Base-by-base conservation (phyloP, 352 stramenopile species). In the Peronosclerospora sorghi region DNA sequence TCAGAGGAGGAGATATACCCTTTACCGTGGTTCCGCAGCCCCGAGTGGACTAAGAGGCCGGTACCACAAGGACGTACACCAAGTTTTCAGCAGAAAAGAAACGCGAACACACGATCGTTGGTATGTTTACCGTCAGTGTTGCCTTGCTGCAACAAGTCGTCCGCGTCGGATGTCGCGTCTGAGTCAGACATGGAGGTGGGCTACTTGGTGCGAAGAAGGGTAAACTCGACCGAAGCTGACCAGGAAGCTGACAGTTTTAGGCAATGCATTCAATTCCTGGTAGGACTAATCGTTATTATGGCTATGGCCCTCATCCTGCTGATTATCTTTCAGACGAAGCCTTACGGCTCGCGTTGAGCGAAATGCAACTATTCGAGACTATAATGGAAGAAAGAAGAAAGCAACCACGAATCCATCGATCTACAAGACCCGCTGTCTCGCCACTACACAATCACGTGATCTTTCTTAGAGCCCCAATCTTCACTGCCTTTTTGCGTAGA, bases 11-110 rank as follows among this genome's bases (percentile, higher is more conserved):
- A 85, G 36, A 49, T 86, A 14, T 58, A 86, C 36, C 76, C 76
- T 20, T 55, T 89, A 49, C 76, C 76, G 42, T 89, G 76, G 76
- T 89, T 86, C 57, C 67, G 65, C 30, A 85, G 71, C 27, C 76
- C 76, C 35, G 69, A 85, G 45, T 77, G 62, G 69, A 55, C 59
- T 1, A 59, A 56, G 23, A 52, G 45, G 10, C 55, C 63, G 20
- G 35, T 56, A 2, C 42, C 44, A 2, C 18, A 38, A 4, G 24
- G 26, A 13, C 57, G 46, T 38, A 54, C 41, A 27, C 19, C 35
- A 2, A 35, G 23, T 32, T 32, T 32, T 3, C 41, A 32, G 18
- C 24, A 23, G 26, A 50, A 35, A 34, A 34, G 14, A 8, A 29
- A 18, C 12, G 17, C 18, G 7, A 27, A 14, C 4, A 43, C 35